Evolutionary conservation across 345 rosid species (phyloP).

Genomic region (Lepidium didymum): DNA sequence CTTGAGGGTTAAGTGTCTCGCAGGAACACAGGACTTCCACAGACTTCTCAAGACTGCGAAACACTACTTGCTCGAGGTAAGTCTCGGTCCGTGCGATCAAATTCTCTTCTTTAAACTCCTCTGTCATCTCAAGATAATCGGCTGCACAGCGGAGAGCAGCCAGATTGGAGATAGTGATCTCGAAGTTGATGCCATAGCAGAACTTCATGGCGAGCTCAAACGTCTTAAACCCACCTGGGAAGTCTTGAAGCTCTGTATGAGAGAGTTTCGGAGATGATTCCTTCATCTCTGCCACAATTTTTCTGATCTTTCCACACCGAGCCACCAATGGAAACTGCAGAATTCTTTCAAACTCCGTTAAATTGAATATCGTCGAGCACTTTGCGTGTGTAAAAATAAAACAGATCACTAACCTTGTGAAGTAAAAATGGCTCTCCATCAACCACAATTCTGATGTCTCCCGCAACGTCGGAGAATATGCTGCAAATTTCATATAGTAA

Average conservation of each 20-base stretch:
- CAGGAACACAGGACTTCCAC: conserved; percentile 60
- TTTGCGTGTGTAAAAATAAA: neutral
- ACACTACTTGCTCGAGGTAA: conserved; percentile 51
- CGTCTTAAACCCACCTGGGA: conserved; percentile 68
- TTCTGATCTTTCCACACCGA: conserved; percentile 75
- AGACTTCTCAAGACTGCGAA: conserved; percentile 62
- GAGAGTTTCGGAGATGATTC: conserved; percentile 45
- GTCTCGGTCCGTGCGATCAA: conserved; percentile 54
- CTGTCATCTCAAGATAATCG: conserved; percentile 78
- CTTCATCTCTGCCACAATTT: conserved; percentile 53
- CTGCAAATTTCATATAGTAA: conserved; percentile 29
- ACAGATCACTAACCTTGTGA: conserved; percentile 49
- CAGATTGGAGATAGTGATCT: conserved; percentile 63
- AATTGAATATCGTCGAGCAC: neutral
- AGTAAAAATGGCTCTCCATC: conserved; percentile 74
- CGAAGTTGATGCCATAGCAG: conserved; percentile 90
- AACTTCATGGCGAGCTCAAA: conserved; percentile 91
- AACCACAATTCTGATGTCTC: conserved; percentile 65
- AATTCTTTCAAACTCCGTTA: neutral
- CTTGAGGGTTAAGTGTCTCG: conserved; percentile 32
- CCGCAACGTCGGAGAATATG: conserved; percentile 78
- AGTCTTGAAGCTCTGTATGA: conserved; percentile 44
- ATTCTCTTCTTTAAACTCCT: conserved; percentile 67
- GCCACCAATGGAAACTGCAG: conserved; percentile 81
- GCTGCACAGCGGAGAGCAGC: conserved; percentile 67